A percentile compares a stretch with the other conserved stretches of the same genome.
These are phyloP conservation scores for Brasilioporus rufonigricans DNA, from an alignment of 768 basidiomycete genomes.

Conservation along the genomic window DNA sequence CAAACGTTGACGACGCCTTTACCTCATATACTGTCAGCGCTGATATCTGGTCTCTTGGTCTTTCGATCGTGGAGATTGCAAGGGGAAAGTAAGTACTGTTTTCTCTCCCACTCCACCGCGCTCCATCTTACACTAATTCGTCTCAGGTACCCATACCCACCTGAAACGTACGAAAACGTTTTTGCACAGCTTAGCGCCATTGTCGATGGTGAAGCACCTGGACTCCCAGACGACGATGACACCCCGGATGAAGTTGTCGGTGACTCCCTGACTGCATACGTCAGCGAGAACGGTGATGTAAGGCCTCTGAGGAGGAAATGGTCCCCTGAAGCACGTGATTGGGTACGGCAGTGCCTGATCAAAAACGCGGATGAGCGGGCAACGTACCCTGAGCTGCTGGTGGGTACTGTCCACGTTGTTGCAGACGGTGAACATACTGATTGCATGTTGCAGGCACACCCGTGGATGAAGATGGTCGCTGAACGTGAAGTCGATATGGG, in stretches of 20 bases:
- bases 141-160: conserved; percentile 84
- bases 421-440: conserved; percentile 1
- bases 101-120: background rate
- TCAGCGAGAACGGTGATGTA: conserved; percentile 15
- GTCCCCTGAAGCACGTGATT: conserved; percentile 64
- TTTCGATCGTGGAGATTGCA: conserved; percentile 91
- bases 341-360: conserved; percentile 75
- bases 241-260: conserved; percentile 10
- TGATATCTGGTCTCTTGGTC: conserved; percentile 96
- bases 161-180: conserved; percentile 95
- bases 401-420: conserved; percentile 31
- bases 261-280: conserved; percentile 5
- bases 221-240: conserved; percentile 62
- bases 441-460: conserved; percentile 53
- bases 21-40: conserved; percentile 89
- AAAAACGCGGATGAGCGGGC: conserved; percentile 80
- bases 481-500: conserved; percentile 76
- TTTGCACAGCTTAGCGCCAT: conserved; percentile 98
- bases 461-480: conserved; percentile 66
- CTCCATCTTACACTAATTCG: conserved; percentile 2
- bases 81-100: conserved; percentile 56
- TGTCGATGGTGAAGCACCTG: conserved; percentile 90
- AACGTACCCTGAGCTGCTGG: conserved; percentile 80
- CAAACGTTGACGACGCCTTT: conserved; percentile 31
- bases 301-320: conserved; percentile 20